These are phyloP conservation scores for Amanita jacksonii DNA, from an alignment of 768 basidiomycete genomes.

Conservation along the genomic window DNA sequence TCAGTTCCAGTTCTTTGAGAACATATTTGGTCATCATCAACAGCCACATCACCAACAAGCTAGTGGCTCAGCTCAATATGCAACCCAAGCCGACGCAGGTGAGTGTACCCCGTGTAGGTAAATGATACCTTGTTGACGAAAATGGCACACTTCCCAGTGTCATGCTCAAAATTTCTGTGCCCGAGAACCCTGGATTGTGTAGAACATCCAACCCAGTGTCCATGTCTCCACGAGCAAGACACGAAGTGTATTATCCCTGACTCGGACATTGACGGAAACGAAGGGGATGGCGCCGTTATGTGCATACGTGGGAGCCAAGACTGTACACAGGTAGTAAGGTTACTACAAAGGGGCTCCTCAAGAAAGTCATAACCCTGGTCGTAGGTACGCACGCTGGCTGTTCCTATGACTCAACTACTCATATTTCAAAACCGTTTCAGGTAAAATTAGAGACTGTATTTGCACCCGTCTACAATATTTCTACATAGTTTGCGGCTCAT, in stretches of 20 bases:
- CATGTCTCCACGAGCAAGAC: slow-evolving; percentile 70
- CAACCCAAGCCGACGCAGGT: slow-evolving; percentile 58
- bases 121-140: slow-evolving; percentile 12
- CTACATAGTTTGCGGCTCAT: too few species aligned
- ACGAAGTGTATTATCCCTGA: slow-evolving; percentile 72
- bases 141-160: slow-evolving; percentile 31
- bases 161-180: slow-evolving; percentile 69
- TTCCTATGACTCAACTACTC: too few species aligned
- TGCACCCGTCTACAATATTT: not conserved
- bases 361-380: slow-evolving; percentile 26
- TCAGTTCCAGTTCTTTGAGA: slow-evolving; percentile 76
- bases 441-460: too few species aligned
- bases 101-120: not conserved
- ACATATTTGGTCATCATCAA: slow-evolving; percentile 60
- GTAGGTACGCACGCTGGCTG: too few species aligned
- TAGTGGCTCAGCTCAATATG: slow-evolving; percentile 52
- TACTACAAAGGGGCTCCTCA: slow-evolving; percentile 31
- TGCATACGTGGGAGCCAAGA: slow-evolving; percentile 61
- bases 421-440: too few species aligned
- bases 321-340: slow-evolving; percentile 50
- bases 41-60: slow-evolving; percentile 55
- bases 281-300: slow-evolving; percentile 47
- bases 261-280: slow-evolving; percentile 26
- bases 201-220: slow-evolving; percentile 51
- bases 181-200: slow-evolving; percentile 70